These are phyloP conservation scores for Phaeomoniella chlamydospora DNA, from an alignment of 2,329 filamentous ascomycete genomes.

Conservation along the genomic window DNA sequence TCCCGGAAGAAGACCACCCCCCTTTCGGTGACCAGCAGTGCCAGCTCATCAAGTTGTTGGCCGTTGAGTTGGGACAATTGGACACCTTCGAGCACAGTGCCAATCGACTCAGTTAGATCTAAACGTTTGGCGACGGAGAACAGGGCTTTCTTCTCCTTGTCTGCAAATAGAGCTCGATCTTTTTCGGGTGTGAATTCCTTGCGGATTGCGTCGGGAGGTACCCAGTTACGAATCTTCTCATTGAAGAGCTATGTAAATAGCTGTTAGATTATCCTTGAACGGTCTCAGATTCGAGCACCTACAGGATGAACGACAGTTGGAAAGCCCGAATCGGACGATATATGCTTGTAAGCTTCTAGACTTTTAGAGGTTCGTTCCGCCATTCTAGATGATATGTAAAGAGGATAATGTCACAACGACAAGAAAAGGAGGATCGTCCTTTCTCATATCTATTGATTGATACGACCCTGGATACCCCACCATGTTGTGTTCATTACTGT, in stretches of 20 bases:
- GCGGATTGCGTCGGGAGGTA: slow-evolving; percentile 24
- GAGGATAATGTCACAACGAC: too few species aligned
- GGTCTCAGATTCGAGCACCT: too few species aligned
- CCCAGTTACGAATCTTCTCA: slow-evolving; percentile 25
- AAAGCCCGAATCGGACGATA: slow-evolving; percentile 34
- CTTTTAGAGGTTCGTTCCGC: too few species aligned
- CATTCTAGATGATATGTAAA: too few species aligned
- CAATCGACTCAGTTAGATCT: slow-evolving; percentile 22
- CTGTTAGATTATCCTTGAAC: too few species aligned
- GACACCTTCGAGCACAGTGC: slow-evolving; percentile 20
- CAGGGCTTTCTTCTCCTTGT: slow-evolving; percentile 25
- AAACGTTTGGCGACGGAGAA: slow-evolving; percentile 14
- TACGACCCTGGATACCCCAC: too few species aligned
- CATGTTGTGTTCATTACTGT: too few species aligned
- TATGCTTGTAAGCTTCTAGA: slow-evolving; percentile 32
- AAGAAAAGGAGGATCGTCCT: too few species aligned
- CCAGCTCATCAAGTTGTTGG: slow-evolving; percentile 35
- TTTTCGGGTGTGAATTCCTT: slow-evolving; percentile 12
- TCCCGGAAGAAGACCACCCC: slow-evolving; percentile 31
- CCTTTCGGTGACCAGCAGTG: slow-evolving; percentile 30
- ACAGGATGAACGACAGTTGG: slow-evolving; percentile 31
- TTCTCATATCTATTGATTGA: too few species aligned
- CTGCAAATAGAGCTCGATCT: slow-evolving; percentile 19
- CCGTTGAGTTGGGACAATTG: slow-evolving; percentile 31
- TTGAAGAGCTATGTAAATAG: too few species aligned